A percentile compares a stretch with the other conserved stretches of the same genome.
Conservation (phyloP, 2,329 filamentous ascomycete species). For the Rutstroemia sp. region DNA sequence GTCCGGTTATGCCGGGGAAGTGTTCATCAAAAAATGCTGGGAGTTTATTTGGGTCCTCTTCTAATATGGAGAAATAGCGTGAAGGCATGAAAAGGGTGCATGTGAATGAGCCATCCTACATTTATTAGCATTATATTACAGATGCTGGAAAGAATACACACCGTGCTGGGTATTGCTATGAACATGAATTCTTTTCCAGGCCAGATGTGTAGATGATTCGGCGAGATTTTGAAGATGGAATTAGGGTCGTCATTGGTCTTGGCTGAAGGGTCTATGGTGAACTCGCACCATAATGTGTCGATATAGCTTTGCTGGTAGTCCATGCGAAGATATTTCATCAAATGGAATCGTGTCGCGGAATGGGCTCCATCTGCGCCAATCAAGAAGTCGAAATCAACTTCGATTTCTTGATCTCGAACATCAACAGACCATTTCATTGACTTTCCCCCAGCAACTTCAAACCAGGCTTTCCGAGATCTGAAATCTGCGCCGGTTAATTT, state of each 20-base stretch:
- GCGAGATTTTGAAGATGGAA: conserved; percentile 68
- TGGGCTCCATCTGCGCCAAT: conserved; percentile 94
- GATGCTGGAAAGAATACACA: conserved; percentile 1
- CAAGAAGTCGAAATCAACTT: conserved; percentile 83
- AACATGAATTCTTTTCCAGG: conserved; percentile 94
- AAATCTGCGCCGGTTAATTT: conserved; percentile 91
- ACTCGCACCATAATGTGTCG: conserved; percentile 96
- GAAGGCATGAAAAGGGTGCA: conserved; percentile 87
- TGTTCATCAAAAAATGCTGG: conserved; percentile 70
- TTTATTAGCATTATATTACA: conserved; percentile 8
- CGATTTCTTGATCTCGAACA: conserved; percentile 51
- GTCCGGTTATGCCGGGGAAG: conserved; percentile 76
- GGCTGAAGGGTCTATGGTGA: conserved; percentile 51
- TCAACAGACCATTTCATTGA: conserved; percentile 14
- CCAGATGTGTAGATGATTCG: conserved; percentile 96
- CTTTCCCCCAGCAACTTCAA: conserved; percentile 52
- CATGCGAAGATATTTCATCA: conserved; percentile 93
- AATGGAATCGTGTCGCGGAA: conserved; percentile 79
- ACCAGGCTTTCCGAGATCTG: conserved; percentile 72
- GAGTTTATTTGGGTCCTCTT: conserved; percentile 51
- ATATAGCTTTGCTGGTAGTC: conserved; percentile 93
- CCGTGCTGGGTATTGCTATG: conserved; percentile 74
- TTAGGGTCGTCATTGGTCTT: conserved; percentile 26
- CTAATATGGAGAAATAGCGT: conserved; percentile 59
- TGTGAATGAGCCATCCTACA: conserved; percentile 82